Evolutionary conservation across 2,329 filamentous ascomycete species (phyloP).

Genomic region (Huntiella savannae): DNA sequence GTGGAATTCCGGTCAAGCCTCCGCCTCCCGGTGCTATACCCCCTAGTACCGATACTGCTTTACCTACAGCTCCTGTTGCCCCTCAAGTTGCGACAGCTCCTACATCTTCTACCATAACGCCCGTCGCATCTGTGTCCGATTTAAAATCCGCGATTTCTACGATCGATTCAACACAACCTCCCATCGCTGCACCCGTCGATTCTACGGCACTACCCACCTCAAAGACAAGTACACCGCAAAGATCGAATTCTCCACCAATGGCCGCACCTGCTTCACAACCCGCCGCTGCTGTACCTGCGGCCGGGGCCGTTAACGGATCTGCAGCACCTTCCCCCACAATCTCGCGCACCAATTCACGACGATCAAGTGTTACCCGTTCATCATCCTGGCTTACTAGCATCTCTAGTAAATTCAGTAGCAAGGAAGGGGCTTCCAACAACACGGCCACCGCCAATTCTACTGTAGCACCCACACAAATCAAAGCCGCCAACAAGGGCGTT

Average conservation of each 20-base stretch:
- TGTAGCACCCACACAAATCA: conserved; percentile 13
- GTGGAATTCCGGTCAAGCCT: not conserved
- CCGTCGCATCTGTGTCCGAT: not conserved
- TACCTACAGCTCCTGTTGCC: not conserved
- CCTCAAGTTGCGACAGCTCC: not conserved
- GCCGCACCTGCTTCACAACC: not conserved
- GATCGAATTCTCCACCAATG: not conserved
- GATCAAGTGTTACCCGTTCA: conserved; percentile 25
- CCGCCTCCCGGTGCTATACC: not conserved
- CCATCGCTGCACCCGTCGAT: not conserved
- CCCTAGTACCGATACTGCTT: not conserved
- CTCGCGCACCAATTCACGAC: conserved; percentile 14
- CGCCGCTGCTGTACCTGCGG: conserved; percentile 2
- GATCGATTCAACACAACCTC: not conserved
- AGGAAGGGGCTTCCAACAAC: conserved; percentile 14
- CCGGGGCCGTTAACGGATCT: conserved; percentile 12
- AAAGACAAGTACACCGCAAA: not conserved
- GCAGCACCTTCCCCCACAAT: conserved; percentile 12
- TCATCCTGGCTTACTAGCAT: conserved; percentile 88
- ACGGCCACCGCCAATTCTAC: conserved; percentile 14
- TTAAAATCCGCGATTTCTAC: not conserved
- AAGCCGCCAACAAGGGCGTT: conserved; percentile 26
- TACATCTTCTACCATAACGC: not conserved
- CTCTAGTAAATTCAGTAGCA: conserved; percentile 72
- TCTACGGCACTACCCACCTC: too few relatives aligned